A percentile compares a stretch with the other conserved stretches of the same genome.
phyloP scores from a whole-genome alignment of 1,139 yeast genomes.

The Taphrina sp. region DNA sequence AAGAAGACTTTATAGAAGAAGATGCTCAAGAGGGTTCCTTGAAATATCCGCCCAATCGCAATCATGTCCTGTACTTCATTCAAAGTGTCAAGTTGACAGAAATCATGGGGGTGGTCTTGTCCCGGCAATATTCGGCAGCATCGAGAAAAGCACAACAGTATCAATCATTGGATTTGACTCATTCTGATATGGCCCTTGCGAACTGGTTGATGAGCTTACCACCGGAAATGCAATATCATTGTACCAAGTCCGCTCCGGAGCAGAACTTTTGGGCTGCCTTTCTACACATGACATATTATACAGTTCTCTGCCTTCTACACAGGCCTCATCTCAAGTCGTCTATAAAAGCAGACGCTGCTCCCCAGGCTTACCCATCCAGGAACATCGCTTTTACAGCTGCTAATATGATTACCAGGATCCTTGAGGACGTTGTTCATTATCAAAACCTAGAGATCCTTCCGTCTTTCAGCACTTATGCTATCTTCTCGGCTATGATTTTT shows the following conservation, averaged over 20 bases:
- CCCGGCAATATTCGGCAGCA: slow-evolving; percentile 70
- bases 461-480: slow-evolving; percentile 53
- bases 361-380: slow-evolving; percentile 71
- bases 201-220: slow-evolving; percentile 75
- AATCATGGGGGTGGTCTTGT: slow-evolving; percentile 67
- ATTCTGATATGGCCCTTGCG: slow-evolving; percentile 78
- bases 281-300: slow-evolving; percentile 70
- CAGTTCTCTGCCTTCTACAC: slow-evolving; percentile 68
- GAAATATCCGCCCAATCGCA: slow-evolving; percentile 50
- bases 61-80: slow-evolving; percentile 58
- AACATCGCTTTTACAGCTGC: slow-evolving; percentile 85
- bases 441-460: slow-evolving; percentile 58
- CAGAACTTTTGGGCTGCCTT: slow-evolving; percentile 61
- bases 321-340: slow-evolving; percentile 57
- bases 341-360: slow-evolving; percentile 41
- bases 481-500: slow-evolving; percentile 70
- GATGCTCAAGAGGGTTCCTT: slow-evolving; percentile 50
- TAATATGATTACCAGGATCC: slow-evolving; percentile 68
- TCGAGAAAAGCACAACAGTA: slow-evolving; percentile 54
- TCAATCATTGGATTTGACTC: slow-evolving; percentile 57
- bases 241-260: slow-evolving; percentile 54
- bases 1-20: slow-evolving; percentile 63
- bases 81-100: slow-evolving; percentile 68
- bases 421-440: slow-evolving; percentile 57
- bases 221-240: slow-evolving; percentile 56